A percentile compares a stretch with the other conserved stretches of the same genome.
Conservation (phyloP, 73 alveolate species). For the Vitrella brassicaformis region DNA sequence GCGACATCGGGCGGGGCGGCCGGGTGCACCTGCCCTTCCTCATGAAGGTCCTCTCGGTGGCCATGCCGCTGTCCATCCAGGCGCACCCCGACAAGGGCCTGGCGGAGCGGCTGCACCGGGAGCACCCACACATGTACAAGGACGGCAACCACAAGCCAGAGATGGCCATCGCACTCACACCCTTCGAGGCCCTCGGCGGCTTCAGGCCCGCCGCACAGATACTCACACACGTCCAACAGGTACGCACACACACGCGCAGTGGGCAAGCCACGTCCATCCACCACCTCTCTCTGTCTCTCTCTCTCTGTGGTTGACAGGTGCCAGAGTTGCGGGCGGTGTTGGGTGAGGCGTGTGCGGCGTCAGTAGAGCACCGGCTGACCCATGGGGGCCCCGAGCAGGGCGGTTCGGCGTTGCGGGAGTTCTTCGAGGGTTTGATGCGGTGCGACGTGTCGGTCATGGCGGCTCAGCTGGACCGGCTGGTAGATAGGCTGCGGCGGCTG, state of each 20-base stretch:
- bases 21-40: conserved; percentile 62
- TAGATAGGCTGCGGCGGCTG: no score
- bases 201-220: conserved; percentile 53
- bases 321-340: conserved; percentile 31
- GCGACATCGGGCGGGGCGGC: conserved; percentile 8
- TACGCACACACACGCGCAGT: no score
- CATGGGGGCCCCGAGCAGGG: no score
- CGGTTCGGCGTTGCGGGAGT: no score
- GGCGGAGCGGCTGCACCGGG: conserved; percentile 73
- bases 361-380: no score
- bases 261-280: no score
- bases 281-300: no score
- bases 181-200: conserved; percentile 80
- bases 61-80: conserved; percentile 86
- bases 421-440: no score
- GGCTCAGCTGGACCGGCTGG: no score
- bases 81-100: conserved; percentile 85
- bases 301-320: no score
- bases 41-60: conserved; percentile 84
- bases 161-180: conserved; percentile 88
- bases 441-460: no score
- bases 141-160: conserved; percentile 99
- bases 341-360: conserved; percentile 37
- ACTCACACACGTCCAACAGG: conserved; percentile 20
- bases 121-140: conserved; percentile 78